These are phyloP conservation scores for Gentiana macrophylla DNA, from an alignment of 257 asterid species.

Conservation along the genomic window DNA sequence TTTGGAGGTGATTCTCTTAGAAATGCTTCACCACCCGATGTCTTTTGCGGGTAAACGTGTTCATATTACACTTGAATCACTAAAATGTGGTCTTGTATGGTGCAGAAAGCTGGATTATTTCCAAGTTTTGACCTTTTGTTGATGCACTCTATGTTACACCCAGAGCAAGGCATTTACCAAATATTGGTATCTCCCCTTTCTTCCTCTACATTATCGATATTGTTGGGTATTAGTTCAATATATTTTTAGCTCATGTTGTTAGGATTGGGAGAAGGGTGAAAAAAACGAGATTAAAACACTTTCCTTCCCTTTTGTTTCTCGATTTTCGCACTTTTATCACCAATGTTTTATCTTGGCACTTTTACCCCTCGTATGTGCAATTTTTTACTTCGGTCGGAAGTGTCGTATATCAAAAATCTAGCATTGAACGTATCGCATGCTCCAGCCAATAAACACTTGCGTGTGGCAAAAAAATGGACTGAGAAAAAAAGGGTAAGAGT, in stretches of 20 bases:
- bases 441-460: too few species aligned
- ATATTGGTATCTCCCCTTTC: constrained; percentile 55
- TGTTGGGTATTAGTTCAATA: background rate
- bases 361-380: too few species aligned
- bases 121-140: constrained; percentile 73
- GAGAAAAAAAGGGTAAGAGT: too few species aligned
- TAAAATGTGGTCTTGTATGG: constrained; percentile 12
- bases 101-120: constrained; percentile 91
- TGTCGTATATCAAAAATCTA: too few species aligned
- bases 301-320: too few species aligned
- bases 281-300: too few species aligned
- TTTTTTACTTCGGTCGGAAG: too few species aligned
- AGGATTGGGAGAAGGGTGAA: background rate
- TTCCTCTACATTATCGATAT: background rate
- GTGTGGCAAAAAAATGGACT: too few species aligned
- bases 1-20: constrained; percentile 47
- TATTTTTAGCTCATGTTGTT: background rate
- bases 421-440: too few species aligned
- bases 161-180: constrained; percentile 50
- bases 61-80: constrained; percentile 7
- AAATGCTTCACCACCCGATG: too few species aligned
- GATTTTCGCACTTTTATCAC: too few species aligned
- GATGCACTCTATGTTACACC: constrained; percentile 67
- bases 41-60: background rate
- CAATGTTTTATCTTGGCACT: too few species aligned